Evolutionary conservation across 73 alveolate species (phyloP), one percentile per base, ranked within the genome.

Genomic region (Blepharisma stoltei): DNA sequence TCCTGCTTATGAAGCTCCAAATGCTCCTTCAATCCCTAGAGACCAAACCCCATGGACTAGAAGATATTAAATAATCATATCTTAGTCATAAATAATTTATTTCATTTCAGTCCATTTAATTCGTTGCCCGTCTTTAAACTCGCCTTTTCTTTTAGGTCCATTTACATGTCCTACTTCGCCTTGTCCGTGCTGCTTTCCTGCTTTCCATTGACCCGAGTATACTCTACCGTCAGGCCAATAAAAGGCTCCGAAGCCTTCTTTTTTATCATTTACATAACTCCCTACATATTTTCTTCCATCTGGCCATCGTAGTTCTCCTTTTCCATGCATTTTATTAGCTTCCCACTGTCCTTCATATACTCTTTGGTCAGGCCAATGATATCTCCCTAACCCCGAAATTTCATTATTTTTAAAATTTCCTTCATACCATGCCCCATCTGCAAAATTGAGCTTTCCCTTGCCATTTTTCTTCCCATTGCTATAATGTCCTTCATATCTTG

Each of bases 231-330:
- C 94, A 69, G 84, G 79, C 96, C 95, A 93, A 49, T 70, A 69
- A 71, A 83, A 90, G 47, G 71, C 90, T 5, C 98, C 98, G 54
- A 45, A 54, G 6, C 98, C 98, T 45, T 90, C 95, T 37, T 87
- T 83, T 68, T 87, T 84, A 82, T 90, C 94, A 76, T 90, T 91
- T 6, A 47, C 60, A 82, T 90, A 93, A 54, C 89, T 85, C 7
- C 98, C 98, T 11, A 23, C 82, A 83, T 93, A 93, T 82, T 85
- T 83, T 77, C 89, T 82, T 6, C 98, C 98, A 88, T 93, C 97
- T 47, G 87, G 92, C 96, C 97, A 93, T 25, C 4, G 54, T 48
- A 89, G 79, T 38, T 48, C 78, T 5, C 98, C 98, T 48, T 75
- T 55, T 8, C 98, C 98, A 49, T 93, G 92, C 95, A 93, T 93